Conservation (phyloP, 2,329 filamentous ascomycete genomes). For the Geoglossum cookeanum region DNA sequence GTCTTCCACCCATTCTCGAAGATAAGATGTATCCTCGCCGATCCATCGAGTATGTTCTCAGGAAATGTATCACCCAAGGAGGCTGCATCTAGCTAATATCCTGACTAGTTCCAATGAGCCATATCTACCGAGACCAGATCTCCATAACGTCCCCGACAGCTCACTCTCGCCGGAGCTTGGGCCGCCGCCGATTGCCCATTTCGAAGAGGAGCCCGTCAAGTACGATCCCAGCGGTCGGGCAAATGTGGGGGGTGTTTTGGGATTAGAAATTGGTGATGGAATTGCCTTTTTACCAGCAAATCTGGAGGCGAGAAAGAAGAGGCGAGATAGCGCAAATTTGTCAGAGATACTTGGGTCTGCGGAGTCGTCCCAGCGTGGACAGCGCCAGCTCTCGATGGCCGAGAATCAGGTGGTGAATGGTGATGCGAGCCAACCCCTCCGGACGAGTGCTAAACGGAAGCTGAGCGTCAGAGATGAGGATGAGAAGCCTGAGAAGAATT, state of each 20-base stretch:
- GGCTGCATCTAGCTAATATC: conserved; percentile 3
- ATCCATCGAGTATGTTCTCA: conserved; percentile 42
- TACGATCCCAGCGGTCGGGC: conserved; percentile 16
- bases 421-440: not conserved
- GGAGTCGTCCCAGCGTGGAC: conserved; percentile 8
- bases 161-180: conserved; percentile 15
- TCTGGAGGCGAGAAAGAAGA: conserved; percentile 32
- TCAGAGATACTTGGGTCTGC: conserved; percentile 22
- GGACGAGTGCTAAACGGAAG: conserved; percentile 2
- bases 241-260: not conserved
- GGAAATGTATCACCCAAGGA: not conserved
- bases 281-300: conserved; percentile 24
- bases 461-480: conserved; percentile 8
- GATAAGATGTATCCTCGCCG: conserved; percentile 46
- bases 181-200: conserved; percentile 33
- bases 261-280: conserved; percentile 16
- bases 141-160: conserved; percentile 10
- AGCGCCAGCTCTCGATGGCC: not conserved
- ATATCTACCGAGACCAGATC: conserved; percentile 2
- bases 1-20: conserved; percentile 49
- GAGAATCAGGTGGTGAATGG: not conserved
- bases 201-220: conserved; percentile 29
- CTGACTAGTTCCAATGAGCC: not conserved
- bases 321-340: conserved; percentile 29
- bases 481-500: not conserved